Evolutionary conservation across 208 protist genomes (phyloP), one percentile per base, ranked within the genome.

Genomic region (Acanthamoeba lenticulata): DNA sequence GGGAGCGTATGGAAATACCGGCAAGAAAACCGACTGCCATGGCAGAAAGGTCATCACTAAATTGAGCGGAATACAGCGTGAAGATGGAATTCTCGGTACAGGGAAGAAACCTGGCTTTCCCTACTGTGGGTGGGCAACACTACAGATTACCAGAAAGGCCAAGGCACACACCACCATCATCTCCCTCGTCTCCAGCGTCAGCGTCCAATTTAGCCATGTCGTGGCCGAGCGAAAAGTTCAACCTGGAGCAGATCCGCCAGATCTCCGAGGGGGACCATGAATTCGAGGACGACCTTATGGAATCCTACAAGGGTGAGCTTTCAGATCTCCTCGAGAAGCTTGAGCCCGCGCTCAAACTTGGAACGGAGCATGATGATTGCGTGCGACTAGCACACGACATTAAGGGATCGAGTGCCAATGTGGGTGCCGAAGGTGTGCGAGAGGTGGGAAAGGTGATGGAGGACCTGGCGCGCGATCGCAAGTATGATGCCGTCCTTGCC

Each of bases 231-330:
- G 36, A 21, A 42, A 90, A 90, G 83, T 90, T 90, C 55, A 60
- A 90, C 36, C 83, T 90, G 11, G 83, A 90, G 36, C 83, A 90
- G 34, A 60, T 90, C 52, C 44, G 32, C 11, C 83, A 90, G 83
- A 49, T 72, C 36, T 90, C 83, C 11, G 83, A 90, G 45, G 83
- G 83, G 15, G 83, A 90, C 42, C 83, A 90, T 32, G 83, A 90
- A 69, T 90, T 90, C 38, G 83, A 90, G 21, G 83, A 90, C n/a
- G 83, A 90, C 34, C 83, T 90, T 32, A 90, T 90, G 36, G 83
- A 90, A 69, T 60, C 45, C 0, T 90, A 90, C 83, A 90, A 90
- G 83, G 32, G 42, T n/a, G 83, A 90, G 24, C 34, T 90, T 24
- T 2, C 3, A 7, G 36, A 42, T 11, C 11, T 67, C 29, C n/a